Evolutionary conservation across 2,329 filamentous ascomycete species (phyloP).

Genomic region (Fusarium sororula): DNA sequence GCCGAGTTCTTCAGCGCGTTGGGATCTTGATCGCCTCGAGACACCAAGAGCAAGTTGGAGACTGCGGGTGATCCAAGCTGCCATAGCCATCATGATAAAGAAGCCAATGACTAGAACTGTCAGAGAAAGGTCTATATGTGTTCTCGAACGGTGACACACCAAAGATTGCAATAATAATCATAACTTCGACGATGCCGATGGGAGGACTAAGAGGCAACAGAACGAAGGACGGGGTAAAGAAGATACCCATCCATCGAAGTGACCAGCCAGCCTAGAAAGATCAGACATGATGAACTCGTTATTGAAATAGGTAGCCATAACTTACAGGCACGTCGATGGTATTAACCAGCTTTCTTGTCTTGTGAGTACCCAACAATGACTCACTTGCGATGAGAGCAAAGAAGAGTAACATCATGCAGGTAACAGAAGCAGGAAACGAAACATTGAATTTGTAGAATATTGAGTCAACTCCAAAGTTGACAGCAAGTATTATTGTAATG

Average conservation of each 20-base stretch:
- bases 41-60: constrained; percentile 62
- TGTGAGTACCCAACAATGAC: constrained; percentile 56
- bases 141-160: constrained; percentile 49
- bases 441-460: constrained; percentile 57
- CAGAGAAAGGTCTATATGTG: background rate
- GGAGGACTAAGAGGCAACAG: constrained; percentile 64
- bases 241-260: constrained; percentile 66
- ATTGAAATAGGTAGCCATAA: background rate
- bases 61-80: constrained; percentile 63
- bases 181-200: constrained; percentile 63
- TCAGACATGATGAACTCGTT: background rate
- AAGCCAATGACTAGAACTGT: constrained; percentile 61
- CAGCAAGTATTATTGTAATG: constrained; percentile 51
- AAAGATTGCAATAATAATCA: constrained; percentile 68
- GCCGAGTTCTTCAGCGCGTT: constrained; percentile 60
- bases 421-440: constrained; percentile 68
- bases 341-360: constrained; percentile 57
- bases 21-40: constrained; percentile 60
- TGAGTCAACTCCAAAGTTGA: constrained; percentile 56
- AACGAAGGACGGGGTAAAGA: constrained; percentile 69
- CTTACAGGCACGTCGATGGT: constrained; percentile 64
- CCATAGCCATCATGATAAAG: constrained; percentile 59
- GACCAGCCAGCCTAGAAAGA: constrained; percentile 62
- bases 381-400: constrained; percentile 59
- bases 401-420: constrained; percentile 65